Percentiles rank a stretch among this genome's conserved stretches.
phyloP scores from a whole-genome alignment of 2,329 filamentous ascomycete species.

The Corinectria fuckeliana region DNA sequence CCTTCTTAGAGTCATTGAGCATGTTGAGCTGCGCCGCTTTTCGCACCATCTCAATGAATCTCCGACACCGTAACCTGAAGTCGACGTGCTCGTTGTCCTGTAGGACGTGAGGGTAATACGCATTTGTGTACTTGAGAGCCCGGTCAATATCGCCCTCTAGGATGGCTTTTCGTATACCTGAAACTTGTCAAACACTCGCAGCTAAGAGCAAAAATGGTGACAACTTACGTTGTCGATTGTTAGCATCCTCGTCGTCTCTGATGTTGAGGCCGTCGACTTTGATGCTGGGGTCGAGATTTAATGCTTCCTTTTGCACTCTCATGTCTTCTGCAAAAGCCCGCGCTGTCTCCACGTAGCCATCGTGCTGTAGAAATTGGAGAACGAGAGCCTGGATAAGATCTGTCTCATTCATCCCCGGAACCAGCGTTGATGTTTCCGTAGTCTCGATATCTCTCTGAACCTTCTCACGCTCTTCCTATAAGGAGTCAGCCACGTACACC shows the following conservation, averaged over 20 bases:
- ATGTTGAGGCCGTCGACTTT: slow-evolving; percentile 68
- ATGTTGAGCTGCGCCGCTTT: slow-evolving; percentile 70
- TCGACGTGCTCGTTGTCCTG: slow-evolving; percentile 82
- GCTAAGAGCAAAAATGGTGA: neutral
- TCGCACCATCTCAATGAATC: slow-evolving; percentile 94
- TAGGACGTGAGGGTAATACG: slow-evolving; percentile 82
- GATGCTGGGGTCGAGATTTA: slow-evolving; percentile 63
- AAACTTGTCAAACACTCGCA: slow-evolving; percentile 20
- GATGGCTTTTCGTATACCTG: slow-evolving; percentile 86
- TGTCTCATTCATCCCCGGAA: slow-evolving; percentile 72
- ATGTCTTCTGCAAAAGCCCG: slow-evolving; percentile 87
- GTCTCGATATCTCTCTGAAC: slow-evolving; percentile 66
- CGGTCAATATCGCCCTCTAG: slow-evolving; percentile 91
- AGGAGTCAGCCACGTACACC: slow-evolving; percentile 17
- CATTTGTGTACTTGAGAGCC: slow-evolving; percentile 81
- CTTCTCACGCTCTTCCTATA: slow-evolving; percentile 64
- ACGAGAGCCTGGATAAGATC: slow-evolving; percentile 81
- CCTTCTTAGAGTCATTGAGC: slow-evolving; percentile 51
- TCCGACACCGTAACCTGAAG: slow-evolving; percentile 86
- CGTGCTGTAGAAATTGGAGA: slow-evolving; percentile 89
- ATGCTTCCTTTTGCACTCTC: slow-evolving; percentile 71
- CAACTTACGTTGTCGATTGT: slow-evolving; percentile 79
- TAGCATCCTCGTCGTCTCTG: slow-evolving; percentile 84
- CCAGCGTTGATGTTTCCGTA: slow-evolving; percentile 65
- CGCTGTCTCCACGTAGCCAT: slow-evolving; percentile 94